Evolutionary conservation across 2,329 filamentous ascomycete species (phyloP).

Genomic region (Tolypocladium guangdongense): DNA sequence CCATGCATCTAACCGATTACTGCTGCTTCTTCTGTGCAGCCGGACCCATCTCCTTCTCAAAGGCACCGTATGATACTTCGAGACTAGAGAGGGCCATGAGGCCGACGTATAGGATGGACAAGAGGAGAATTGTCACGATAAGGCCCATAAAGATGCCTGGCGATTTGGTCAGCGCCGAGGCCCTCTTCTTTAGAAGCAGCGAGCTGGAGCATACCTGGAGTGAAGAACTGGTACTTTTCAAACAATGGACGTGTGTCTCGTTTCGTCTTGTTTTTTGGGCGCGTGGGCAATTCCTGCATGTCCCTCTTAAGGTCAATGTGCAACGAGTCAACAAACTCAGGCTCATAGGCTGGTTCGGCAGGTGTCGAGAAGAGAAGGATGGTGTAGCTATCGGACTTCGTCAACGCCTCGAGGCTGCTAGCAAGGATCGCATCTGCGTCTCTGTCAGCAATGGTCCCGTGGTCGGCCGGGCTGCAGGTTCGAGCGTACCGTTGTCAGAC

Average conservation of each 20-base stretch:
- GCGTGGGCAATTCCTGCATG: conserved; percentile 15
- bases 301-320: conserved; percentile 67
- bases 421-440: conserved; percentile 40
- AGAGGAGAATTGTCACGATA: conserved; percentile 56
- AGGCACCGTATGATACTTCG: conserved; percentile 85
- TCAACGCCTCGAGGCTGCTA: conserved; percentile 30
- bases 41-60: conserved; percentile 94
- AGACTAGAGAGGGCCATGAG: conserved; percentile 68
- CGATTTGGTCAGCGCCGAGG: conserved; percentile 3
- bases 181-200: not conserved
- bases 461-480: not conserved
- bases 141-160: conserved; percentile 84
- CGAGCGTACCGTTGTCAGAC: conserved; percentile 34
- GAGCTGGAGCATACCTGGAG: conserved; percentile 49
- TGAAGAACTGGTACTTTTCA: conserved; percentile 91
- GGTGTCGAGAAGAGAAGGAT: conserved; percentile 65
- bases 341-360: conserved; percentile 47
- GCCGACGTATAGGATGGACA: conserved; percentile 70
- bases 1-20: conserved; percentile 8
- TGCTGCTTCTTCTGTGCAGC: conserved; percentile 68
- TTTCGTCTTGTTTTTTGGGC: conserved; percentile 28
- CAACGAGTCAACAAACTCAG: conserved; percentile 49
- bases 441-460: conserved; percentile 2
- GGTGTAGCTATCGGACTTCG: conserved; percentile 47
- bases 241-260: conserved; percentile 52